A percentile compares a stretch with the other conserved stretches of the same genome.
phyloP scores from a whole-genome alignment of 768 basidiomycete species.

The Trametes coccinea region DNA sequence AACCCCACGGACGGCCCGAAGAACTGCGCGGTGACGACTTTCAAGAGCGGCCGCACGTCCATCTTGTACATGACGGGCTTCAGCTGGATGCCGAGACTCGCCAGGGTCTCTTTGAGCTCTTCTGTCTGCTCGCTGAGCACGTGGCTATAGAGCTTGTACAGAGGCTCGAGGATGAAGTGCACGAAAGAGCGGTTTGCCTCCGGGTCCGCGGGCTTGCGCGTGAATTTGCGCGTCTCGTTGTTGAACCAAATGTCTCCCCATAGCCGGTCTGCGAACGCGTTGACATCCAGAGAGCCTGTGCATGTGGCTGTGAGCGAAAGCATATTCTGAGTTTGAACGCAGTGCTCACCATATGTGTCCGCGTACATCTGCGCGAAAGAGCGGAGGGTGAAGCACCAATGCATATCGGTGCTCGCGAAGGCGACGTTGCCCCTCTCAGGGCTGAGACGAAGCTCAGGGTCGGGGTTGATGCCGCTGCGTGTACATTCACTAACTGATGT shows the following conservation, averaged over 20 bases:
- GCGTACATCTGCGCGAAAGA: conserved; percentile 98
- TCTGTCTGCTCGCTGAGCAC: conserved; percentile 94
- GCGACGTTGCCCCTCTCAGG: conserved; percentile 97
- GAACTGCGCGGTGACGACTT: conserved; percentile 93
- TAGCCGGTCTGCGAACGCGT: conserved; percentile 82
- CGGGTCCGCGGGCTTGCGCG: conserved; percentile 77
- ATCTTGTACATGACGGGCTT: conserved; percentile 97
- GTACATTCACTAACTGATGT: neutral
- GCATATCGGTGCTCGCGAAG: conserved; percentile 96
- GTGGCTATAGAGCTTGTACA: conserved; percentile 96
- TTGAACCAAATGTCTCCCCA: conserved; percentile 99
- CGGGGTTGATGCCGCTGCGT: conserved; percentile 78
- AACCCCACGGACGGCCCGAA: conserved; percentile 90
- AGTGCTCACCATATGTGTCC: conserved; percentile 77
- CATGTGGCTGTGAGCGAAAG: no score
- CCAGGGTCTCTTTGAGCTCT: conserved; percentile 78
- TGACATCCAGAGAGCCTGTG: conserved; percentile 75
- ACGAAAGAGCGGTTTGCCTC: conserved; percentile 86
- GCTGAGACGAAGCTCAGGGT: conserved; percentile 84
- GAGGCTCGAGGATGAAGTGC: conserved; percentile 92
- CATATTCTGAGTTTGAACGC: no score
- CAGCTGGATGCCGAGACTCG: conserved; percentile 74
- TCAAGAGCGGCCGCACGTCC: conserved; percentile 93
- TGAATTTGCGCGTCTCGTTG: conserved; percentile 82
- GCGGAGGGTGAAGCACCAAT: conserved; percentile 92